phyloP scores from a whole-genome alignment of 208 protist species.

The Wallacemonas sp. region DNA sequence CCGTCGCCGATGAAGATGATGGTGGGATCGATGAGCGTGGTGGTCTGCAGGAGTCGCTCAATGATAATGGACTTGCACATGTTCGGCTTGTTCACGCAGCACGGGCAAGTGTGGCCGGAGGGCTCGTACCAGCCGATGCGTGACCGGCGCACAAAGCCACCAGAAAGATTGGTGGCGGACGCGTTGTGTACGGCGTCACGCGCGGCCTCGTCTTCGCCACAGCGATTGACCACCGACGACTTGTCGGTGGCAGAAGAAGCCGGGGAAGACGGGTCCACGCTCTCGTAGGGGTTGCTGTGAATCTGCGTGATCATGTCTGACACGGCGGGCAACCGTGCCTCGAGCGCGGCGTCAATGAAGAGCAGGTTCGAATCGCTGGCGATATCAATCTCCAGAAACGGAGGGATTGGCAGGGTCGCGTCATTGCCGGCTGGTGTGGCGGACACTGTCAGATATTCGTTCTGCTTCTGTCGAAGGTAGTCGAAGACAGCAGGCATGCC shows the following conservation, averaged over 20 bases:
- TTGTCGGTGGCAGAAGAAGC: conserved; percentile 14
- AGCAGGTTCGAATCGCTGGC: conserved; percentile 79
- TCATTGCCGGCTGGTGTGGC: not conserved
- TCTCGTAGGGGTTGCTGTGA: conserved; percentile 81
- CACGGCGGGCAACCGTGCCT: conserved; percentile 45
- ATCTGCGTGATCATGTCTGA: conserved; percentile 57
- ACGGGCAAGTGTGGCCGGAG: conserved; percentile 55
- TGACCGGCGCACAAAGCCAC: conserved; percentile 27
- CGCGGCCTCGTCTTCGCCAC: conserved; percentile 40
- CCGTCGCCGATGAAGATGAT: conserved; percentile 88
- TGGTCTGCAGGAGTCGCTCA: conserved; percentile 66
- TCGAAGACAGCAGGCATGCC: conserved; percentile 70
- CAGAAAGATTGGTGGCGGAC: not conserved
- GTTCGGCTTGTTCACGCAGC: conserved; percentile 67
- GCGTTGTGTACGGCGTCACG: conserved; percentile 50
- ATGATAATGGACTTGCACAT: conserved; percentile 89
- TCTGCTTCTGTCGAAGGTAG: conserved; percentile 40
- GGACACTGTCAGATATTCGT: conserved; percentile 11
- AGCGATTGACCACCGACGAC: not conserved
- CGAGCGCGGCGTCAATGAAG: conserved; percentile 74
- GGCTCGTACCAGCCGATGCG: conserved; percentile 81
- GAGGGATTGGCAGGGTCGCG: conserved; percentile 6
- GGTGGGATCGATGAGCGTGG: conserved; percentile 77
- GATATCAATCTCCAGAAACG: conserved; percentile 72
- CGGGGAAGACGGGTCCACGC: not conserved